A percentile compares a stretch with the other conserved stretches of the same genome.
phyloP scores from a whole-genome alignment of 495 filamentous ascomycete species.

The Trichoderma reesei region DNA sequence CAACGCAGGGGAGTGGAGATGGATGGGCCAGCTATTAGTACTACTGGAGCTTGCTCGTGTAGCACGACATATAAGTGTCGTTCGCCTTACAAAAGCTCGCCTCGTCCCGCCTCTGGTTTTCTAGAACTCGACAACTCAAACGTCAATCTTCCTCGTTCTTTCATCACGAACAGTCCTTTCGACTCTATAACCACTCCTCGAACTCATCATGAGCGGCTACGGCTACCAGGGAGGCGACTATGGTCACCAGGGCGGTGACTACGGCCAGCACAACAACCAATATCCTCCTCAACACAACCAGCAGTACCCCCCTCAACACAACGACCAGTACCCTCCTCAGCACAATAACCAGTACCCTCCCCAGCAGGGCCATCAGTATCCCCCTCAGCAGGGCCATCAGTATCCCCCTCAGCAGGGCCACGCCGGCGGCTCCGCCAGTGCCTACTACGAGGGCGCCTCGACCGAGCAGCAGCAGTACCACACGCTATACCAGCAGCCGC shows the following conservation, averaged over 20 bases:
- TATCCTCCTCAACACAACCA: too few relatives aligned
- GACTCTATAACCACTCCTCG: neutral
- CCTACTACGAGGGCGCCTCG: neutral
- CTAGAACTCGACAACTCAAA: neutral
- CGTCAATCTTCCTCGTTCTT: neutral
- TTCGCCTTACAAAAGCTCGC: neutral
- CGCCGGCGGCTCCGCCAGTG: neutral
- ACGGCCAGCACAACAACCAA: too few relatives aligned
- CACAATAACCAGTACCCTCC: too few relatives aligned
- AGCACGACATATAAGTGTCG: neutral
- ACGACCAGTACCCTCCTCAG: too few relatives aligned
- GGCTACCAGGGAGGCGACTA: neutral
- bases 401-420: neutral
- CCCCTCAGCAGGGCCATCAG: too few relatives aligned
- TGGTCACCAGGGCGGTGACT: neutral
- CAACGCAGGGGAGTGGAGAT: slow-evolving; percentile 7
- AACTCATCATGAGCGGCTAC: slow-evolving; percentile 3
- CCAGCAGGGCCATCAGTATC: too few relatives aligned
- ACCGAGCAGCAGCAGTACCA: slow-evolving; percentile 13
- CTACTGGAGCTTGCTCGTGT: neutral
- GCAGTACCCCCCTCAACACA: too few relatives aligned
- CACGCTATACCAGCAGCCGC: slow-evolving; percentile 15
- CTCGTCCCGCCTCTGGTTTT: neutral
- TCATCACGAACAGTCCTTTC: neutral
- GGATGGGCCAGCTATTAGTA: neutral